These are phyloP conservation scores for Schizochytrium sp. DNA, from an alignment of 108 stramenopile species.

Conservation along the genomic window DNA sequence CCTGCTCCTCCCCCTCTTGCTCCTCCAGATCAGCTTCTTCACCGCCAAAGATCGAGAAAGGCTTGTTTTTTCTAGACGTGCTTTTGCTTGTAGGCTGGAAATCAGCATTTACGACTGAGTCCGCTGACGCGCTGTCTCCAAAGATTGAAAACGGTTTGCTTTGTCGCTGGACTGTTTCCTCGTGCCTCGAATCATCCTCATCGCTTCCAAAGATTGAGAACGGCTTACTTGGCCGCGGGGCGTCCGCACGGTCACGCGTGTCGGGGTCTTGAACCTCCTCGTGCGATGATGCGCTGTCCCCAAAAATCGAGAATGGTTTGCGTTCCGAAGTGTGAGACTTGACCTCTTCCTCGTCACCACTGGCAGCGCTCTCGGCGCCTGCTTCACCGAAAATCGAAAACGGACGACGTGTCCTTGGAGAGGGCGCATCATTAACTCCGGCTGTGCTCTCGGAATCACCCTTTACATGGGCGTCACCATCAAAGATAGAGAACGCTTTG, in stretches of 20 bases:
- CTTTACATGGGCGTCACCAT: not conserved
- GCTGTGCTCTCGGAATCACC: not conserved
- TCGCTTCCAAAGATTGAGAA: not conserved
- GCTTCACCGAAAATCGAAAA: not conserved
- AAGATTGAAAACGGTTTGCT: not conserved
- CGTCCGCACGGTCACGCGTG: too few relatives aligned
- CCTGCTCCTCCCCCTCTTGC: not conserved
- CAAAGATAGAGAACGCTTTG: conserved; percentile 10
- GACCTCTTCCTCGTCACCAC: too few relatives aligned
- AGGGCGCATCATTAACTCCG: not conserved
- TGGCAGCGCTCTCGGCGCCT: not conserved
- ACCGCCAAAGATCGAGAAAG: too few relatives aligned
- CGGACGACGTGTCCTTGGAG: not conserved
- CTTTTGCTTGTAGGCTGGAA: too few relatives aligned
- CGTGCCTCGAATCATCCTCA: not conserved
- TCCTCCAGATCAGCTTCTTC: not conserved
- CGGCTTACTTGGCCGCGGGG: not conserved
- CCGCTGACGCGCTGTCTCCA: not conserved
- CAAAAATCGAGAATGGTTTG: not conserved
- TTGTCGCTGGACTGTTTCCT: not conserved
- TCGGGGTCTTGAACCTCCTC: too few relatives aligned
- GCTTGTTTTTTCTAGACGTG: too few relatives aligned
- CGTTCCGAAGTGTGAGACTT: too few relatives aligned
- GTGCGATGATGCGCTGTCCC: not conserved
- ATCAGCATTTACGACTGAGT: not conserved